phyloP scores from a whole-genome alignment of 2,329 filamentous ascomycete genomes.

The Chrysoporthe puriensis region DNA sequence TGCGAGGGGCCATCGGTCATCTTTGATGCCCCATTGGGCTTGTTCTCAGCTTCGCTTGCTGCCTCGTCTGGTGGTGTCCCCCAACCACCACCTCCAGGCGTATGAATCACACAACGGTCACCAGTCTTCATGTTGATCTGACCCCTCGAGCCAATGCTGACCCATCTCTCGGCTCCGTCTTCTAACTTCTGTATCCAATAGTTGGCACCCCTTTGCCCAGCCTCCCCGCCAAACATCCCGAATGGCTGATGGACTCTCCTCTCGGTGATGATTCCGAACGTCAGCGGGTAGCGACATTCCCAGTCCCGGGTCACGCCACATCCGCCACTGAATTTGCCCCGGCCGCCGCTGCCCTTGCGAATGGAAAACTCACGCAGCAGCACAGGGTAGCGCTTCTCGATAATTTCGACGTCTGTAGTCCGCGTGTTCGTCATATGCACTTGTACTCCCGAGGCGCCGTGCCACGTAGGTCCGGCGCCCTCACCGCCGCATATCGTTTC shows the following conservation, averaged over 20 bases:
- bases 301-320: constrained; percentile 33
- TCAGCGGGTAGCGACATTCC: constrained; percentile 20
- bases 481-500: constrained; percentile 34
- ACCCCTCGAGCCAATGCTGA: constrained; percentile 28
- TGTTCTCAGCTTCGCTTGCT: not conserved
- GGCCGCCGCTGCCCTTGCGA: constrained; percentile 31
- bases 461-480: constrained; percentile 31
- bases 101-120: constrained; percentile 28
- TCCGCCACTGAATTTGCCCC: constrained; percentile 30
- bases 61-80: not conserved
- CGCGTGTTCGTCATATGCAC: constrained; percentile 33
- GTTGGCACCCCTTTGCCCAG: constrained; percentile 25
- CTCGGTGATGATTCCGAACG: constrained; percentile 25
- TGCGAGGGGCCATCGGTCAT: not conserved
- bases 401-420: constrained; percentile 33
- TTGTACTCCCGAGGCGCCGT: constrained; percentile 32
- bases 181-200: constrained; percentile 21
- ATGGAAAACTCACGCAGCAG: constrained; percentile 32
- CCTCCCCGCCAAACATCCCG: constrained; percentile 25
- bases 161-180: constrained; percentile 25
- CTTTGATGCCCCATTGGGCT: not conserved
- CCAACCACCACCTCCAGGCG: constrained; percentile 23
- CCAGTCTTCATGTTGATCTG: constrained; percentile 28
- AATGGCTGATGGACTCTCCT: constrained; percentile 22
- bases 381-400: constrained; percentile 34